phyloP scores from a whole-genome alignment of 306 rosid species.

The Malus sieversii region DNA sequence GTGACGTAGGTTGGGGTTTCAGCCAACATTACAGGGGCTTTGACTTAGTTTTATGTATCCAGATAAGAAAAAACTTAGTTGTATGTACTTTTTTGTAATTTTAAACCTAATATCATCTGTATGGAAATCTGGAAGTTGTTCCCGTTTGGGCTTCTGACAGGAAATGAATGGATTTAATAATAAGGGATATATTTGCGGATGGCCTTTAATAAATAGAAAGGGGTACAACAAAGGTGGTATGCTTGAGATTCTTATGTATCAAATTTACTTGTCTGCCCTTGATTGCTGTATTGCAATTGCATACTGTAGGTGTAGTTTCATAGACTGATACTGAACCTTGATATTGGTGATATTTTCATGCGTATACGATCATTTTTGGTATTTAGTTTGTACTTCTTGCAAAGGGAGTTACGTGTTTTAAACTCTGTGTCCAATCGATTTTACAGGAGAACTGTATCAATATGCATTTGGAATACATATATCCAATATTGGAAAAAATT shows the following conservation, averaged over 20 bases:
- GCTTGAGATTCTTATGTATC: conserved; percentile 3
- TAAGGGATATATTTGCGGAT: not conserved
- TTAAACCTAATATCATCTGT: not conserved
- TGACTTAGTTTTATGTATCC: not conserved
- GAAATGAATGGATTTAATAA: conserved; percentile 7
- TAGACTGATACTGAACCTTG: not conserved
- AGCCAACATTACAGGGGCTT: not conserved
- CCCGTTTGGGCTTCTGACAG: not conserved
- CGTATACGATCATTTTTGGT: not conserved
- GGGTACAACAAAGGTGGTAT: not conserved
- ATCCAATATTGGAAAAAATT: not conserved
- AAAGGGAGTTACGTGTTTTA: not conserved
- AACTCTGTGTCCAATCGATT: not conserved
- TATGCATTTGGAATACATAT: not conserved
- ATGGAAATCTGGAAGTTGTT: not conserved
- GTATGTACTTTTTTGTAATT: not conserved
- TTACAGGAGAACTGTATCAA: not conserved
- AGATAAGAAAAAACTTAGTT: not conserved
- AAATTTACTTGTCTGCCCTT: conserved; percentile 38
- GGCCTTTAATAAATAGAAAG: not conserved
- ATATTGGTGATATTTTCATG: not conserved
- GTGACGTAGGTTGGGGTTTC: not conserved
- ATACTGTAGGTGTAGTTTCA: not conserved
- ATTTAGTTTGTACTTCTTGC: not conserved
- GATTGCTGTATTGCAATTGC: not conserved